phyloP scores from a whole-genome alignment of 2,329 filamentous ascomycete species.

The Metarhizium brunneum region DNA sequence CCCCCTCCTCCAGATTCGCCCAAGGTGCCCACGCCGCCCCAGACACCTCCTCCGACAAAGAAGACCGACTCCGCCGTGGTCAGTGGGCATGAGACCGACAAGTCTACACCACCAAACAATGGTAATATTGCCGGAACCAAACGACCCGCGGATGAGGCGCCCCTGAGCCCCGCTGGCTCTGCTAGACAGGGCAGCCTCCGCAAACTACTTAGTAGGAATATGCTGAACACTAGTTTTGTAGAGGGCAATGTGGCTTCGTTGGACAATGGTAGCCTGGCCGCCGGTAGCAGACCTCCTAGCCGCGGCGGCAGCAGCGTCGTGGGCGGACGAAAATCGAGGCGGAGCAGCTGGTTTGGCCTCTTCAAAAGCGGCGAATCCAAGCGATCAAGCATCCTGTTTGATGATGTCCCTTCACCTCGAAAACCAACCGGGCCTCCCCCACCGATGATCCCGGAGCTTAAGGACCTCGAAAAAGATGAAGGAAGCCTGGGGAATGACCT shows the following conservation, averaged over 20 bases:
- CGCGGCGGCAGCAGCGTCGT: conserved; percentile 37
- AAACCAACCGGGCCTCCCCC: conserved; percentile 42
- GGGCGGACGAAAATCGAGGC: conserved; percentile 45
- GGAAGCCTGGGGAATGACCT: conserved; percentile 41
- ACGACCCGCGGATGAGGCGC: conserved; percentile 39
- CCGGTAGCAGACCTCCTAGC: conserved; percentile 37
- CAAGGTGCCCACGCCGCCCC: conserved; percentile 36
- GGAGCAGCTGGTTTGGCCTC: conserved; percentile 50
- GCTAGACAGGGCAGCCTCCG: conserved; percentile 46
- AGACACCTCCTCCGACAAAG: conserved; percentile 20
- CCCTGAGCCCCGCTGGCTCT: conserved; percentile 42
- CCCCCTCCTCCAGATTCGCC: conserved; percentile 49
- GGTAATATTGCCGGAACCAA: conserved; percentile 38
- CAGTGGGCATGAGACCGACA: conserved; percentile 3
- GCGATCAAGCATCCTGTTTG: conserved; percentile 34
- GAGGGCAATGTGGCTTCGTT: conserved; percentile 36
- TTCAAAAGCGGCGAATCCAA: conserved; percentile 32
- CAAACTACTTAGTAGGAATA: conserved; percentile 45
- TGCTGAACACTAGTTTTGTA: conserved; percentile 44
- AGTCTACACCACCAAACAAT: conserved; percentile 22
- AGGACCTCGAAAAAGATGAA: conserved; percentile 39
- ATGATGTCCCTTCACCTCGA: conserved; percentile 22
- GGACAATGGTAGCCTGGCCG: conserved; percentile 22
- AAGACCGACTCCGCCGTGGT: conserved; percentile 8
- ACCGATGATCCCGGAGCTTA: conserved; percentile 52